These are phyloP conservation scores for Thuja plicata DNA, from an alignment of 83 land plant species.

Conservation along the genomic window DNA sequence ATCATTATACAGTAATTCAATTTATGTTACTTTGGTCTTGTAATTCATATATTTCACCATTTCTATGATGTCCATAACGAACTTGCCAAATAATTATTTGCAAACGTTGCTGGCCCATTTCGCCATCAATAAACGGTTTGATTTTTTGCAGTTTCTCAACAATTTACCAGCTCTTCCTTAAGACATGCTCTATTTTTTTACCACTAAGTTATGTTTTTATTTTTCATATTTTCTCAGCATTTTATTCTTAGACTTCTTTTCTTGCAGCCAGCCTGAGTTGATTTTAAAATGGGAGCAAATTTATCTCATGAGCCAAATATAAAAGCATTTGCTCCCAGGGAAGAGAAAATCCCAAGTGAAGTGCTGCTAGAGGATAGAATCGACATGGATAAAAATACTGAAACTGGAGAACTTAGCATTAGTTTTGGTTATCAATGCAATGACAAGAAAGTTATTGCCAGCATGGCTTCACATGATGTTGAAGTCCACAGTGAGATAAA, in stretches of 20 bases:
- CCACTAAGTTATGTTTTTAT: not conserved
- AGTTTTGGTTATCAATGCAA: conserved; percentile 69
- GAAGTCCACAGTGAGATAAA: conserved; percentile 14
- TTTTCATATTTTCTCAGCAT: not conserved
- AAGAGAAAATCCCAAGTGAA: not conserved
- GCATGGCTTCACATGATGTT: conserved; percentile 4
- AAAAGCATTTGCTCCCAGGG: not conserved
- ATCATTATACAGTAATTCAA: no score
- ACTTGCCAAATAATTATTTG: no score
- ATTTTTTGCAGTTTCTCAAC: no score
- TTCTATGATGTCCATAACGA: no score
- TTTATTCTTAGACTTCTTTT: conserved; percentile 2
- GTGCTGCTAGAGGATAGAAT: not conserved
- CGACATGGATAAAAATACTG: conserved; percentile 4
- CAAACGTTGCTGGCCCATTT: no score
- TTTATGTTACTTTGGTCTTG: no score
- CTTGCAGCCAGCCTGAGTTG: not conserved
- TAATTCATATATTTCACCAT: no score
- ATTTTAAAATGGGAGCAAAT: conserved; percentile 11
- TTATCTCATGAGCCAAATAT: conserved; percentile 7
- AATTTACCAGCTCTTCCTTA: not conserved
- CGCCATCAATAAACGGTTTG: no score
- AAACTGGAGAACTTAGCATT: conserved; percentile 39
- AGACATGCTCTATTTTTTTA: not conserved
- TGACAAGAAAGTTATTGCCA: conserved; percentile 2